These are phyloP conservation scores for Morella rubra DNA, from an alignment of 306 rosid genomes.

Conservation along the genomic window DNA sequence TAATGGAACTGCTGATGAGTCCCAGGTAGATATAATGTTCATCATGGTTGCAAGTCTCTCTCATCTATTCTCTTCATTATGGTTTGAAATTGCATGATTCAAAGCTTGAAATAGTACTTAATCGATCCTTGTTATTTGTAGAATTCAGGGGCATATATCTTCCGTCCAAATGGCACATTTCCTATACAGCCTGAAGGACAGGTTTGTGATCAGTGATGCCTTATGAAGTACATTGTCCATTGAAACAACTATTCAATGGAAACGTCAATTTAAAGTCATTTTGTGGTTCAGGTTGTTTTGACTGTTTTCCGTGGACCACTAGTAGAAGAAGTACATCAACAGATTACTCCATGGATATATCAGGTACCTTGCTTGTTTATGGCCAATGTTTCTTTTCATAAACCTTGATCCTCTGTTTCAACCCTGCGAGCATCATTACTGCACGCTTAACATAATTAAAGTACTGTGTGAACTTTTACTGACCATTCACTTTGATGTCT, in stretches of 20 bases:
- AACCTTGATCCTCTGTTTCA: conserved; percentile 18
- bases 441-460: conserved; percentile 20
- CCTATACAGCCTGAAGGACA: conserved; percentile 39
- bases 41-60: background rate
- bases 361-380: conserved; percentile 38
- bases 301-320: conserved; percentile 50
- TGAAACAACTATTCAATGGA: background rate
- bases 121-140: background rate
- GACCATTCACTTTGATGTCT: background rate
- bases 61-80: background rate
- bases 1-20: conserved; percentile 44
- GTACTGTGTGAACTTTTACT: background rate
- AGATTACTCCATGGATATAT: conserved; percentile 50
- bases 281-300: conserved; percentile 38
- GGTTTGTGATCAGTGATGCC: conserved; percentile 27
- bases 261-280: background rate
- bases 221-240: conserved; percentile 3
- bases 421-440: conserved; percentile 11
- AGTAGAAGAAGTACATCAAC: conserved; percentile 57
- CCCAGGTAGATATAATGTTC: conserved; percentile 38
- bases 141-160: conserved; percentile 57
- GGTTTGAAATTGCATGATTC: background rate
- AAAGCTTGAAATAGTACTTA: background rate
- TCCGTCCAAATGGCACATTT: conserved; percentile 57
- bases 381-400: conserved; percentile 24